phyloP scores from a whole-genome alignment of 2,329 filamentous ascomycete species.

The Sarocladium brachiariae region DNA sequence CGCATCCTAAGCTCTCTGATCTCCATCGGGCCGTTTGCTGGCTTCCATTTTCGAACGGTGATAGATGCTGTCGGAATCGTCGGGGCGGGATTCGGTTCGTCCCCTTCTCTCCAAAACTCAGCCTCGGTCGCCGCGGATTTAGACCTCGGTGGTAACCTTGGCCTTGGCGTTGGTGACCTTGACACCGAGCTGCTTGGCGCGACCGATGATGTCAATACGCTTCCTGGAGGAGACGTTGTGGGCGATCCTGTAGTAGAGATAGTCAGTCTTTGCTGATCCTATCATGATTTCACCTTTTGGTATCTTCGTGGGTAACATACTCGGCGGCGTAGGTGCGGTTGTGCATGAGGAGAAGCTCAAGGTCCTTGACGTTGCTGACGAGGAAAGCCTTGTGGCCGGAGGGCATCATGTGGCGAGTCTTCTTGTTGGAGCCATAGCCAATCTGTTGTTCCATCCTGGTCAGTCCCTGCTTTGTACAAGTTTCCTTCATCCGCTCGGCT shows the following conservation, averaged over 20 bases:
- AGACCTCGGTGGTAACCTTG: constrained; percentile 93
- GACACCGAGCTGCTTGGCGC: constrained; percentile 96
- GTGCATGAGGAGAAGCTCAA: constrained; percentile 99
- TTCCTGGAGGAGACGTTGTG: constrained; percentile 98
- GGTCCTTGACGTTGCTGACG: constrained; percentile 91
- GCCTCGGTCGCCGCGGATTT: constrained; percentile 30
- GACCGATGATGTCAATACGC: constrained; percentile 94
- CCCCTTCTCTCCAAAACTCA: constrained; percentile 3
- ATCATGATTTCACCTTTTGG: background rate
- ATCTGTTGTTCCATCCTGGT: constrained; percentile 55
- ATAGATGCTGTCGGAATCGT: constrained; percentile 5
- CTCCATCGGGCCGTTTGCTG: background rate
- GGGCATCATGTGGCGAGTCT: constrained; percentile 98
- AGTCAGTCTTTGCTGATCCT: background rate
- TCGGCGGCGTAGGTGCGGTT: constrained; percentile 98
- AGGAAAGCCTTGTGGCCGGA: constrained; percentile 99
- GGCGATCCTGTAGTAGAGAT: constrained; percentile 71
- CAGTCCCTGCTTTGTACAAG: background rate
- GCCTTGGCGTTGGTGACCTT: constrained; percentile 99
- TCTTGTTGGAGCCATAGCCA: constrained; percentile 98
- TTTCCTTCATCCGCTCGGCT: constrained; percentile 4
- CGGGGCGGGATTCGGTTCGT: background rate
- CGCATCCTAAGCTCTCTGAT: background rate
- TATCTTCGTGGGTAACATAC: constrained; percentile 51
- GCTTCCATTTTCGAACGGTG: background rate